These are phyloP conservation scores for Hypoxylon sp. DNA, from an alignment of 2,329 filamentous ascomycete species.

Conservation along the genomic window DNA sequence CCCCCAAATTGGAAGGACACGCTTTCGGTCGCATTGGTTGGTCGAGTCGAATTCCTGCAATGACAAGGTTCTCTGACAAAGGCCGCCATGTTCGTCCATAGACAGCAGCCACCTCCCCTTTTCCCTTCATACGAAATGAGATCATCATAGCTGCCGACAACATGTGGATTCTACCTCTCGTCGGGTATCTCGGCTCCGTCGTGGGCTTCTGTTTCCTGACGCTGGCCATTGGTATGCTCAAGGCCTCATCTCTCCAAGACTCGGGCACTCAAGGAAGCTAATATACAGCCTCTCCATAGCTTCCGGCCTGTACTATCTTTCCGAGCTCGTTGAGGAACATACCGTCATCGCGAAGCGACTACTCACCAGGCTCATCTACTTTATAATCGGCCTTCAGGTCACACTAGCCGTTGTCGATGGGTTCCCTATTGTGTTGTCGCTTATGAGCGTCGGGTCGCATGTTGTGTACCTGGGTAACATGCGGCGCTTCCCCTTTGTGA, in stretches of 20 bases:
- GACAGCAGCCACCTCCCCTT: slow-evolving; percentile 27
- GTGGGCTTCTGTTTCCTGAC: slow-evolving; percentile 95
- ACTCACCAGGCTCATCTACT: slow-evolving; percentile 87
- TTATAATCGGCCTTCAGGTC: slow-evolving; percentile 78
- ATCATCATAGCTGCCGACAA: slow-evolving; percentile 50
- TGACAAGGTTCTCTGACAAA: slow-evolving; percentile 19
- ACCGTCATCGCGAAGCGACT: slow-evolving; percentile 91
- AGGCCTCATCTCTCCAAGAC: slow-evolving; percentile 1
- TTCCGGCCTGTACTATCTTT: slow-evolving; percentile 98
- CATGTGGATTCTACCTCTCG: slow-evolving; percentile 96
- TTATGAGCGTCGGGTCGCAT: slow-evolving; percentile 84
- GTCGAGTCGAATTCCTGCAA: slow-evolving; percentile 12
- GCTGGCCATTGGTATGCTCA: slow-evolving; percentile 80
- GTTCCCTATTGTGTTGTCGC: slow-evolving; percentile 81
- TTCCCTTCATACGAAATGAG: slow-evolving; percentile 33
- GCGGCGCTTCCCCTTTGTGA: slow-evolving; percentile 79
- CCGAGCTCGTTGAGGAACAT: slow-evolving; percentile 97
- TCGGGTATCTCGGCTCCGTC: slow-evolving; percentile 89
- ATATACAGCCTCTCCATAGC: slow-evolving; percentile 63
- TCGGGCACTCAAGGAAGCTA: slow-evolving; percentile 26
- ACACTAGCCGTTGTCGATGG: slow-evolving; percentile 83
- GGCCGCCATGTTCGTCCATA: slow-evolving; percentile 23
- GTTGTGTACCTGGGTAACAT: slow-evolving; percentile 91
- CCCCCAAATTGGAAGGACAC: slow-evolving; percentile 33
- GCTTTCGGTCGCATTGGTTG: slow-evolving; percentile 30